Evolutionary conservation across 2,329 filamentous ascomycete species (phyloP).

Genomic region (Trichoderma sp.): DNA sequence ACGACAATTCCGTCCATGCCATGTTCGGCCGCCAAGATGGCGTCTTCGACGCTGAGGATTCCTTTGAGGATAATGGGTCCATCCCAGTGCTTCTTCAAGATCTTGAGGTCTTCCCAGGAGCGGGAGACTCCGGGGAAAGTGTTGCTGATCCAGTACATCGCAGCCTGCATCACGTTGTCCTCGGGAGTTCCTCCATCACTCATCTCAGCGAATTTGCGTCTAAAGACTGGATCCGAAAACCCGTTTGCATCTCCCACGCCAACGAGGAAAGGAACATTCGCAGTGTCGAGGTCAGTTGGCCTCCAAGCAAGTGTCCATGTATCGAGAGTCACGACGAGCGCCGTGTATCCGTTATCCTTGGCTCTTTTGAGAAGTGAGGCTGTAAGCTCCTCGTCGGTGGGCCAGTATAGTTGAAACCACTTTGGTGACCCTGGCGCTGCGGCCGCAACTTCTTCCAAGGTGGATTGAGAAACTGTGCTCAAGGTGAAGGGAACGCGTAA

Average conservation of each 20-base stretch:
- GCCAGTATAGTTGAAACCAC: constrained; percentile 81
- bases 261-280: constrained; percentile 62
- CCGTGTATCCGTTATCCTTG: constrained; percentile 63
- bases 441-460: constrained; percentile 68
- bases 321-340: constrained; percentile 73
- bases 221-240: constrained; percentile 69
- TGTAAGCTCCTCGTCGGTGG: constrained; percentile 66
- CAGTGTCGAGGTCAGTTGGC: constrained; percentile 67
- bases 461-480: constrained; percentile 64
- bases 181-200: constrained; percentile 52
- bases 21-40: constrained; percentile 43
- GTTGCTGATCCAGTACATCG: constrained; percentile 55
- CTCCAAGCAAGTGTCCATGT: constrained; percentile 72
- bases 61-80: constrained; percentile 53
- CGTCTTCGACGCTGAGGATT: constrained; percentile 47
- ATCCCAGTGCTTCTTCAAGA: constrained; percentile 63
- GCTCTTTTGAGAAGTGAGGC: constrained; percentile 65
- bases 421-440: constrained; percentile 61
- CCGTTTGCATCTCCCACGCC: constrained; percentile 64
- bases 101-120: constrained; percentile 64
- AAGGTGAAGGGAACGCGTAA: constrained; percentile 68
- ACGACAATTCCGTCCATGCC: constrained; percentile 48
- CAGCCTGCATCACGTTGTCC: constrained; percentile 54
- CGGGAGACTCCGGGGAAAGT: constrained; percentile 54
- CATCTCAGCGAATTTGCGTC: constrained; percentile 38